Evolutionary conservation across 2,329 filamentous ascomycete genomes (phyloP).

Genomic region (Hypocreales sp.): DNA sequence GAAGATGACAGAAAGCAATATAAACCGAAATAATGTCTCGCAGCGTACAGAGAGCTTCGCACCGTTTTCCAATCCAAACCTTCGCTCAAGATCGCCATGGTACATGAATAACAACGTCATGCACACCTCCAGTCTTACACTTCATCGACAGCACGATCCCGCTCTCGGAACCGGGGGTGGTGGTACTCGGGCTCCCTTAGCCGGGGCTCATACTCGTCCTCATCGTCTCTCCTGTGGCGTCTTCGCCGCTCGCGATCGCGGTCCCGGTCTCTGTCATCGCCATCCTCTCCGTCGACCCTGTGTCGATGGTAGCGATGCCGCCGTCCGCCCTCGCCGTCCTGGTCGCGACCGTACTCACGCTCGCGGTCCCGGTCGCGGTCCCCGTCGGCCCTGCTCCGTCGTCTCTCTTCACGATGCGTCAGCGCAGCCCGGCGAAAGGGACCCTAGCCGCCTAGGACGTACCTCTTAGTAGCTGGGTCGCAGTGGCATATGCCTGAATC

Average conservation of each 20-base stretch:
- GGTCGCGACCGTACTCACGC: slow-evolving; percentile 10
- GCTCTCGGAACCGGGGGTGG: slow-evolving; percentile 8
- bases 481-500: slow-evolving; percentile 72
- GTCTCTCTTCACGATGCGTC: slow-evolving; percentile 11
- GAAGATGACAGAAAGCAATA: background rate
- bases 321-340: slow-evolving; percentile 6
- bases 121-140: background rate
- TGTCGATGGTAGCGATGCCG: slow-evolving; percentile 18
- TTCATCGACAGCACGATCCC: slow-evolving; percentile 6
- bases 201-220: slow-evolving; percentile 7
- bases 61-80: background rate
- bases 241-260: slow-evolving; percentile 7
- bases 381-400: slow-evolving; percentile 17
- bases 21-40: too few species aligned
- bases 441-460: slow-evolving; percentile 12
- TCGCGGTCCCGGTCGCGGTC: slow-evolving; percentile 19
- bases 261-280: slow-evolving; percentile 2
- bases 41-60: background rate
- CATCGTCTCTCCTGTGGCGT: slow-evolving; percentile 7
- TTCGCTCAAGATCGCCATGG: background rate
- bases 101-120: background rate
- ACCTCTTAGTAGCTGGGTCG: slow-evolving; percentile 72
- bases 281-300: slow-evolving; percentile 11
- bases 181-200: slow-evolving; percentile 6
- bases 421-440: background rate